Percentiles rank a stretch among this genome's conserved stretches.
Conservation (phyloP, 139 green algal genomes). For the Micromonas pusilla region DNA sequence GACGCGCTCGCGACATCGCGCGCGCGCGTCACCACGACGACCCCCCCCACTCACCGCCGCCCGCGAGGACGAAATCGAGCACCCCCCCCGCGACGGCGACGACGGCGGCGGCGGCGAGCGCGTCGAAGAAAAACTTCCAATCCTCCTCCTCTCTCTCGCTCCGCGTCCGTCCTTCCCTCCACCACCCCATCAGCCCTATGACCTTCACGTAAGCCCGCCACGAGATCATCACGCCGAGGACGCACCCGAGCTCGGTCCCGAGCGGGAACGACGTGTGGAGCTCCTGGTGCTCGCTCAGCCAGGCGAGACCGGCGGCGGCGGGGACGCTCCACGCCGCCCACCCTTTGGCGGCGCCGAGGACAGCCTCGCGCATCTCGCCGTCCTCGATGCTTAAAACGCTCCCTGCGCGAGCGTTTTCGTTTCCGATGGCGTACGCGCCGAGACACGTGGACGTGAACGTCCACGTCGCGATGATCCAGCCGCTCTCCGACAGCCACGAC, state of each 20-base stretch:
- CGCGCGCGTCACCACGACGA: too few relatives aligned
- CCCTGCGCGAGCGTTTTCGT: neutral
- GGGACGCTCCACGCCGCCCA: neutral
- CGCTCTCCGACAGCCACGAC: neutral
- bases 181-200: neutral
- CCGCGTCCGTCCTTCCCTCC: neutral
- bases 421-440: neutral
- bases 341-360: neutral
- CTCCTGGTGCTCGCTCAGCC: neutral
- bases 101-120: neutral
- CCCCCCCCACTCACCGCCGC: neutral
- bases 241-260: neutral
- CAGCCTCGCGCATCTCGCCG: neutral
- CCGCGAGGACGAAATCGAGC: neutral
- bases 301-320: neutral
- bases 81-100: neutral
- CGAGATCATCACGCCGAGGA: constrained; percentile 6
- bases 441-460: neutral
- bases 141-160: neutral
- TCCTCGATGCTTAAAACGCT: neutral
- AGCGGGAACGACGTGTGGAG: neutral
- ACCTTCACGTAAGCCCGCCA: constrained; percentile 4
- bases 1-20: too few relatives aligned
- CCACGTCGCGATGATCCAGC: neutral
- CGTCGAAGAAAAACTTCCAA: neutral